These are phyloP conservation scores for Volvox africanus DNA, from an alignment of 139 green algal species.

Conservation along the genomic window DNA sequence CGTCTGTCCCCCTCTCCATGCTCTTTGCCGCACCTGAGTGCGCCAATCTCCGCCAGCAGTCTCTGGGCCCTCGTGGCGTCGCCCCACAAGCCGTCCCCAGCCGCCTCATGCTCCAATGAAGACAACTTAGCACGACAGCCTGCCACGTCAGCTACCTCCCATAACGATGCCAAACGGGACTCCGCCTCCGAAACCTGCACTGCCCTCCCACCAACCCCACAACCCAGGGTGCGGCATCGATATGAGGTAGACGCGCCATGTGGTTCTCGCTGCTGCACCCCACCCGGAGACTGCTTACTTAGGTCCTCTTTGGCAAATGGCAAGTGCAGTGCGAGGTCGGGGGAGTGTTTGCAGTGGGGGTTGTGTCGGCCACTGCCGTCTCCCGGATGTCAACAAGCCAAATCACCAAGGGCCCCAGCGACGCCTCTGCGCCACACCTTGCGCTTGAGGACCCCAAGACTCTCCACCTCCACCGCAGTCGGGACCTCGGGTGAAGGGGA, in stretches of 20 bases:
- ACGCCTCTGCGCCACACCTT: slow-evolving; percentile 1
- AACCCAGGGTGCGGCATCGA: too few species aligned
- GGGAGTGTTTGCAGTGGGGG: too few species aligned
- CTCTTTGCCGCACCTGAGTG: slow-evolving; percentile 24
- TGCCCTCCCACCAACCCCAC: too few species aligned
- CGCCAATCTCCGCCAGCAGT: slow-evolving; percentile 61
- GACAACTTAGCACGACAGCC: slow-evolving; percentile 49
- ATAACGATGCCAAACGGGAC: slow-evolving; percentile 20
- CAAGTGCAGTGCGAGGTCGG: too few species aligned
- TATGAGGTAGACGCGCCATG: too few species aligned
- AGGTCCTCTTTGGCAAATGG: too few species aligned
- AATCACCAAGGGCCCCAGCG: neutral
- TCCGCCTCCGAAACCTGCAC: slow-evolving; percentile 6
- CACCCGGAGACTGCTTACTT: too few species aligned
- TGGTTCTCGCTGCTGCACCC: too few species aligned
- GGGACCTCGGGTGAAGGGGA: neutral
- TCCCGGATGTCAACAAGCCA: too few species aligned
- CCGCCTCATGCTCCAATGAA: slow-evolving; percentile 64
- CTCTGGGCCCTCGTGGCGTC: slow-evolving; percentile 64
- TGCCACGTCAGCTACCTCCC: slow-evolving; percentile 60
- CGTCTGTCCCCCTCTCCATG: neutral
- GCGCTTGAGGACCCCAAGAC: slow-evolving; percentile 10
- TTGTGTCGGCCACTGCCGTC: too few species aligned
- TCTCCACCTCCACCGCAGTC: slow-evolving; percentile 9
- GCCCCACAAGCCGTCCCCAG: slow-evolving; percentile 78